These are phyloP conservation scores for Albatrellus ellisii DNA, from an alignment of 768 basidiomycete genomes.

Conservation along the genomic window DNA sequence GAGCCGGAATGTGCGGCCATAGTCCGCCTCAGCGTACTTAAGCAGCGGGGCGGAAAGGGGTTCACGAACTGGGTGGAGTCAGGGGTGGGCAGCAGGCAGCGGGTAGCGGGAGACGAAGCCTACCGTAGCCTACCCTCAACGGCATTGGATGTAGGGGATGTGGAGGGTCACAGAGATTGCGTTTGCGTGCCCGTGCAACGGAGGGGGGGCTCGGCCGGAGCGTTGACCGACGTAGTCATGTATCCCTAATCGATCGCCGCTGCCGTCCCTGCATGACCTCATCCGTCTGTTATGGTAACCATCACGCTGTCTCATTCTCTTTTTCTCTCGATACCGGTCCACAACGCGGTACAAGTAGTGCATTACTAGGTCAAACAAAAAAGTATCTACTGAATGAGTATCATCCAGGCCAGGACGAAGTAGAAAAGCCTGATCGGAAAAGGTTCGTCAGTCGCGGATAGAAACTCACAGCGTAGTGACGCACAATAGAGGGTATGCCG, in stretches of 20 bases:
- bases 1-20: slow-evolving; percentile 61
- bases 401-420: slow-evolving; percentile 95
- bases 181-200: too few relatives aligned
- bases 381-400: slow-evolving; percentile 61
- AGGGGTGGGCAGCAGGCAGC: neutral
- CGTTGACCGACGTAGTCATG: neutral
- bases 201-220: too few relatives aligned
- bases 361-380: neutral
- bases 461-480: slow-evolving; percentile 18
- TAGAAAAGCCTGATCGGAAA: slow-evolving; percentile 59
- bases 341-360: neutral
- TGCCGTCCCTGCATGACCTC: neutral
- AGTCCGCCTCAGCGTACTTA: slow-evolving; percentile 64
- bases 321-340: too few relatives aligned
- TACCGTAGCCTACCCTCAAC: slow-evolving; percentile 18
- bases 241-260: neutral
- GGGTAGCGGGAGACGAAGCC: neutral
- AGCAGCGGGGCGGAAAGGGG: slow-evolving; percentile 91
- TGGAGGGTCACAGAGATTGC: too few relatives aligned
- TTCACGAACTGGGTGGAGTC: slow-evolving; percentile 45
- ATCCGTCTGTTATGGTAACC: neutral
- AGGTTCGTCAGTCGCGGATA: slow-evolving; percentile 8
- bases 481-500: slow-evolving; percentile 91
- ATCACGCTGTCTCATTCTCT: too few relatives aligned
- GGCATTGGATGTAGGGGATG: slow-evolving; percentile 11